A percentile compares a stretch with the other conserved stretches of the same genome.
These are phyloP conservation scores for Rhexocercosporidium sp. DNA, from an alignment of 2,329 filamentous ascomycete species.

Conservation along the genomic window DNA sequence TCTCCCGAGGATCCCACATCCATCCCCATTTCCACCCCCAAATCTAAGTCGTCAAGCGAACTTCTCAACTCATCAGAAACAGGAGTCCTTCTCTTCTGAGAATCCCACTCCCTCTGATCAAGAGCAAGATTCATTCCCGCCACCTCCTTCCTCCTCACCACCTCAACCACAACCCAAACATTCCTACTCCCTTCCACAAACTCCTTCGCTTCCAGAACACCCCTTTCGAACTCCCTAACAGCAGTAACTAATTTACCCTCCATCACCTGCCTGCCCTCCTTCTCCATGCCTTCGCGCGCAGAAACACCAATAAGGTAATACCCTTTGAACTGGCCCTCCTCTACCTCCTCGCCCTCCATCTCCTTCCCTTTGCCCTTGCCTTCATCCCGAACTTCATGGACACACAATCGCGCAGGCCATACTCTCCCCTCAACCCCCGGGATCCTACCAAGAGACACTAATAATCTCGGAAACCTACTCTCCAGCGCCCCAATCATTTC, in stretches of 20 bases:
- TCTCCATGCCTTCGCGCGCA: conserved; percentile 8
- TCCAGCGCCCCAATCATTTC: conserved; percentile 25
- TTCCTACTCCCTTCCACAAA: conserved; percentile 13
- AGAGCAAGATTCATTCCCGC: conserved; percentile 14
- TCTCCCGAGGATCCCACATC: neutral
- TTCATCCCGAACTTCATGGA: neutral
- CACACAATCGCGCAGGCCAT: conserved; percentile 26
- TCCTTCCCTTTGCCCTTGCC: neutral
- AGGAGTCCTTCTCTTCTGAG: neutral
- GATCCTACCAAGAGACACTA: conserved; percentile 18
- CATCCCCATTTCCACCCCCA: neutral
- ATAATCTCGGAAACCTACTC: conserved; percentile 23
- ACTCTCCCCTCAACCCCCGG: conserved; percentile 21
- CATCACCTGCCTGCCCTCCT: conserved; percentile 22
- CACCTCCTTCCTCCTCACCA: conserved; percentile 23
- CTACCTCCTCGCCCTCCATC: neutral
- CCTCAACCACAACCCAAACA: conserved; percentile 18
- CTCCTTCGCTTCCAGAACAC: conserved; percentile 20
- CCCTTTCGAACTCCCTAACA: conserved; percentile 27
- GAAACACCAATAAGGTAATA: conserved; percentile 26
- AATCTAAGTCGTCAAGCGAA: neutral
- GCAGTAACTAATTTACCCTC: conserved; percentile 22
- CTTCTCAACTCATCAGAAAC: too few relatives aligned
- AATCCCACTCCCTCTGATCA: conserved; percentile 21
- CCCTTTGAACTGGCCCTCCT: conserved; percentile 18